Conservation (phyloP, 352 stramenopile genomes). For the Phytophthora pseudosyringae region DNA sequence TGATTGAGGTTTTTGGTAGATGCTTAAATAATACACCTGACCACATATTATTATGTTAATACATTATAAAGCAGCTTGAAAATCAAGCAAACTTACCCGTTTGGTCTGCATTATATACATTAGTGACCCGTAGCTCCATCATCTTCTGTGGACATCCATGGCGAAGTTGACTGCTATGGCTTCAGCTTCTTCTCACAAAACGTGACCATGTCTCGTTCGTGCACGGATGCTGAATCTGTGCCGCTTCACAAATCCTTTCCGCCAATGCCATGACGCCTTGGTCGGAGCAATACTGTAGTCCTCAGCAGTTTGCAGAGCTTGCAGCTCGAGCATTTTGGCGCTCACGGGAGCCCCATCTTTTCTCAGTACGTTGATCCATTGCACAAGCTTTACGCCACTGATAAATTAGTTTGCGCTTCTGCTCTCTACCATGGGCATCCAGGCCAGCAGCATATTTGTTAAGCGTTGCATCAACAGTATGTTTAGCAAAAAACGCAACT, state of each 20-base stretch:
- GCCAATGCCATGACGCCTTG: background rate
- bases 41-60: background rate
- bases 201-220: background rate
- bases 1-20: constrained; percentile 2
- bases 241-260: background rate
- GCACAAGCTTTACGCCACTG: background rate
- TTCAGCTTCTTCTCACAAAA: background rate
- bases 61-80: background rate
- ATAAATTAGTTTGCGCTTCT: constrained; percentile 5
- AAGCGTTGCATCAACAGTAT: background rate
- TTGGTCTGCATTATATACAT: constrained; percentile 7
- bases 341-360: background rate
- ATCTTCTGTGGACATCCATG: constrained; percentile 4
- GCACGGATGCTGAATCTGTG: constrained; percentile 2
- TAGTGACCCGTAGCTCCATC: background rate
- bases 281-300: background rate
- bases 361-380: constrained; percentile 1
- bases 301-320: background rate
- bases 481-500: background rate
- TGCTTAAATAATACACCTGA: background rate
- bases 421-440: background rate
- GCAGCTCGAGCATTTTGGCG: background rate
- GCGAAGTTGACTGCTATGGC: background rate
- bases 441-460: background rate
- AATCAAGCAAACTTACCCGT: background rate